A percentile compares a stretch with the other conserved stretches of the same genome.
These are phyloP conservation scores for Solanum chmielewskii DNA, from an alignment of 257 asterid genomes.

Conservation along the genomic window DNA sequence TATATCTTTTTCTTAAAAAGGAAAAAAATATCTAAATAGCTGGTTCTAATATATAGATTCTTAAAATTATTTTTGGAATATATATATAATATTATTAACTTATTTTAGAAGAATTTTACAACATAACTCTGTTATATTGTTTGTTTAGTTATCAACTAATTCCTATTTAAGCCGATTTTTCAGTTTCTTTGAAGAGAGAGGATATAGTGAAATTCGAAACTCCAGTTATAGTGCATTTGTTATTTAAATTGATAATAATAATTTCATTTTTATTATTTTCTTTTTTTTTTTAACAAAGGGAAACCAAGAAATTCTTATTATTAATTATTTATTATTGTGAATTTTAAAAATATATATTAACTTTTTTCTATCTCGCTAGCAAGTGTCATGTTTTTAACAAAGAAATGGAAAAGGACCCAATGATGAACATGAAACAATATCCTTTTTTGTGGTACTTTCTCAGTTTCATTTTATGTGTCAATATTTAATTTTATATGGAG, in stretches of 20 bases:
- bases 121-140: too few species aligned
- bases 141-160: neutral
- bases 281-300: neutral
- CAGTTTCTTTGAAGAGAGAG: neutral
- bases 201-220: neutral
- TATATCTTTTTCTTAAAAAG: neutral
- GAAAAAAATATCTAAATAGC: too few species aligned
- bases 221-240: too few species aligned
- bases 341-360: too few species aligned
- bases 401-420: neutral
- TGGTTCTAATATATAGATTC: neutral
- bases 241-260: neutral
- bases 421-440: neutral
- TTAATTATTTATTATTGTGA: neutral
- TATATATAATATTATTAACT: too few species aligned
- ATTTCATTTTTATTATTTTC: too few species aligned
- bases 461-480: too few species aligned
- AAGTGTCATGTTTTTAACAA: neutral
- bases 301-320: neutral
- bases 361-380: neutral
- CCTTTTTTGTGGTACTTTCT: too few species aligned
- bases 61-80: too few species aligned
- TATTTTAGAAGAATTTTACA: neutral
- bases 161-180: neutral
- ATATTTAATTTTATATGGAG: too few species aligned